Evolutionary conservation across 1,139 yeast species (phyloP), one percentile per base, ranked within the genome.

Genomic region (Debaryomyces sp.): DNA sequence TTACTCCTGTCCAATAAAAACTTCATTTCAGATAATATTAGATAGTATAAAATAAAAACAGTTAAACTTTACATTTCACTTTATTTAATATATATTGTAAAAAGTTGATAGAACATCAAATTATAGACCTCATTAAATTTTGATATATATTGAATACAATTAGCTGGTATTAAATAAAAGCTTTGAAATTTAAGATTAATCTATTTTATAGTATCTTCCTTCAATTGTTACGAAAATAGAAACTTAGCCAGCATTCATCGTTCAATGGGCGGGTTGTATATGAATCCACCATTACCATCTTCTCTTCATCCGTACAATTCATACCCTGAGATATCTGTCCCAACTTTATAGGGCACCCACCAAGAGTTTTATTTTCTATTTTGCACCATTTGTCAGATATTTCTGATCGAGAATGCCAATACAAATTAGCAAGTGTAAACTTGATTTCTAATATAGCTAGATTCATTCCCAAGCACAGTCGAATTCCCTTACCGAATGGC

Each of bases 401-500:
- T 15, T 56, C 51, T 13, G 75, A 66, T 4, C 56, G 52, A 57
- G 63, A 85, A 37, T 77, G 73, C 70, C 80, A 73, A 61, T 84
- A 81, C 10, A 85, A 63, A 49, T 77, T 75, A n/a, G 84, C 81
- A 26, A 82, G 59, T 9, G 80, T 77, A 39, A 84, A 59, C 58
- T 85, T 85, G 73, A 86, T 83, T 60, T 85, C 91, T 40, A 81
- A 79, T 30, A 81, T 64, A 0, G 91, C 91, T 49, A 86, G 67
- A 57, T 85, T 77, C 84, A 83, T 80, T 0, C 92, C 92, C 48
- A 85, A 68, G 57, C 92, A 86, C 91, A 85, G 84, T 50, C 91
- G 69, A 12, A 83, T 75, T 1, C 92, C 92, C 42, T 83, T 80
- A 1, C 92, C 91, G 68, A 86, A 86, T 0, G 87, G 84, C 77